phyloP scores from a whole-genome alignment of 208 protist genomes.

The Acanthamoeba culbertsoni region DNA sequence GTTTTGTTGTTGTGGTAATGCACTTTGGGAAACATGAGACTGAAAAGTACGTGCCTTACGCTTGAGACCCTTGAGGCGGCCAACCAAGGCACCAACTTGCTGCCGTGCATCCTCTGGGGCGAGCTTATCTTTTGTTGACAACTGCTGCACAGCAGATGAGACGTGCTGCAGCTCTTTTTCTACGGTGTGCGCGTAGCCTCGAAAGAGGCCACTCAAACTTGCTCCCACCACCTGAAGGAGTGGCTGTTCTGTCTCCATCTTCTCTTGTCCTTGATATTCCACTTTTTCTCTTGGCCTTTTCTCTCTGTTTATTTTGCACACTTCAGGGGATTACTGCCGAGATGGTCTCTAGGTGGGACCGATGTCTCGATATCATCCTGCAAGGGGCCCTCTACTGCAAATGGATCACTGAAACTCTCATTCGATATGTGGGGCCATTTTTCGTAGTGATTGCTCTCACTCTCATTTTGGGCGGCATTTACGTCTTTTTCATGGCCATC shows the following conservation, averaged over 20 bases:
- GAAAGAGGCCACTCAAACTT: not conserved
- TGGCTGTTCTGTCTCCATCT: slow-evolving; percentile 48
- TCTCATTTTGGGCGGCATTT: not conserved
- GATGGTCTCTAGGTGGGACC: not conserved
- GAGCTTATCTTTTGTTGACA: not conserved
- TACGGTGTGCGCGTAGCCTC: not conserved
- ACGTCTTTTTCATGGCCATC: slow-evolving; percentile 47
- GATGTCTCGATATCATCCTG: not conserved
- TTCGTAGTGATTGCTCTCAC: slow-evolving; percentile 19
- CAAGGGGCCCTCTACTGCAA: not conserved
- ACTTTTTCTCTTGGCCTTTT: not conserved
- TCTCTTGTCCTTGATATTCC: not conserved
- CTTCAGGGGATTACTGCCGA: not conserved
- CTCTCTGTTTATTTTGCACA: not conserved
- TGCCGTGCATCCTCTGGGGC: not conserved
- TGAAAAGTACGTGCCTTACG: not conserved
- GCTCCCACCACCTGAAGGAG: slow-evolving; percentile 20
- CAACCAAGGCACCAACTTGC: not conserved
- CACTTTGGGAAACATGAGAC: not conserved
- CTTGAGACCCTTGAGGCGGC: slow-evolving; percentile 50
- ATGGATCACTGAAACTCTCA: not conserved
- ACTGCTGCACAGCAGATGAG: not conserved
- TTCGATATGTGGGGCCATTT: slow-evolving; percentile 30
- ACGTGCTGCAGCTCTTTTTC: slow-evolving; percentile 49
- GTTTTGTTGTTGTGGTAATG: not conserved